A percentile compares a stretch with the other conserved stretches of the same genome.
Conservation (phyloP, 1,284 basidiomycete species). For the Ganoderma sinense region DNA sequence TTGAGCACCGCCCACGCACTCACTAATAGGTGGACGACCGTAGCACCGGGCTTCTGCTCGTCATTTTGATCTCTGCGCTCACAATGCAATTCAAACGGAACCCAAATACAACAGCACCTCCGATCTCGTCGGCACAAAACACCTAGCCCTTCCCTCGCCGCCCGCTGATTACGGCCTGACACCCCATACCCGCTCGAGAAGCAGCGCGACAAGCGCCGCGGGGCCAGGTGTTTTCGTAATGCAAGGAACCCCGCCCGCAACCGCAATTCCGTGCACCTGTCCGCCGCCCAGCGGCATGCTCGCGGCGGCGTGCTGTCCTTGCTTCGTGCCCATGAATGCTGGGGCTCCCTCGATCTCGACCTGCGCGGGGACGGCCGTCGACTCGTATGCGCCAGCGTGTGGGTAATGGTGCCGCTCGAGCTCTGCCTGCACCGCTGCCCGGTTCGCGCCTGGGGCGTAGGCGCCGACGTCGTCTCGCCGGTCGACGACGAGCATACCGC, state of each 20-base stretch:
- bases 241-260: constrained; percentile 54
- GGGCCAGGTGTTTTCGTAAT: constrained; percentile 66
- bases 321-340: constrained; percentile 12
- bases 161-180: constrained; percentile 29
- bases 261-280: constrained; percentile 24
- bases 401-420: constrained; percentile 48
- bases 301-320: neutral
- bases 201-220: constrained; percentile 51
- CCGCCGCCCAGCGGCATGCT: neutral
- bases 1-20: neutral
- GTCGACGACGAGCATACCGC: constrained; percentile 81
- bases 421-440: constrained; percentile 64
- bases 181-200: constrained; percentile 69
- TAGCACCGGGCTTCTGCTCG: neutral
- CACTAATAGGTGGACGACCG: neutral
- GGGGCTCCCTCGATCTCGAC: constrained; percentile 52
- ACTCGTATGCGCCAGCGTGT: constrained; percentile 51
- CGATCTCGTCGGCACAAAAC: constrained; percentile 25
- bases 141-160: neutral
- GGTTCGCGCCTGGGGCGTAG: constrained; percentile 68
- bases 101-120: constrained; percentile 6
- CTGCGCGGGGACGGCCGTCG: constrained; percentile 58
- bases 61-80: neutral
- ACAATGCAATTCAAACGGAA: constrained; percentile 10
- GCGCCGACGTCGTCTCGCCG: constrained; percentile 64